Conservation (phyloP, 2,329 filamentous ascomycete genomes). For the Phyllosticta paracitricarpa region DNA sequence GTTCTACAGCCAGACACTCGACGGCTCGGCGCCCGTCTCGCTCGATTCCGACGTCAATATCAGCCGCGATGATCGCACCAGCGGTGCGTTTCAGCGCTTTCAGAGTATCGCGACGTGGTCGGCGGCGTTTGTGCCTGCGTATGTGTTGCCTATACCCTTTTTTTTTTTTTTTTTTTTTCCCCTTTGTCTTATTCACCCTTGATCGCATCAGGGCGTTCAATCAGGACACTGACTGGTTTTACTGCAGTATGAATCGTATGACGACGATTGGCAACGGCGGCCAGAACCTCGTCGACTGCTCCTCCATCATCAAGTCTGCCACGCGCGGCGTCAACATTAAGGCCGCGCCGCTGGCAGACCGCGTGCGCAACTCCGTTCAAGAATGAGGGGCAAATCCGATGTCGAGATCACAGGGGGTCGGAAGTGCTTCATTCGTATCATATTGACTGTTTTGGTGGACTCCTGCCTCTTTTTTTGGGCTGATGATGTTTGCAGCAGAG, state of each 20-base stretch:
- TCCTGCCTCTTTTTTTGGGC: too few relatives aligned
- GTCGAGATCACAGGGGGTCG: neutral
- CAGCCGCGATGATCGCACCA: slow-evolving; percentile 19
- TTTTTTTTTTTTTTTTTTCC: neutral
- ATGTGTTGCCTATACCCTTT: neutral
- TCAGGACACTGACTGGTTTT: neutral
- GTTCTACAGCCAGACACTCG: slow-evolving; percentile 36
- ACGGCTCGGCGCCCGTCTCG: slow-evolving; percentile 15
- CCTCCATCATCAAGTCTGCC: slow-evolving; percentile 21
- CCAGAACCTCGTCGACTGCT: slow-evolving; percentile 22
- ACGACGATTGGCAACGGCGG: slow-evolving; percentile 23
- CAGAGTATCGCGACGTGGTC: slow-evolving; percentile 20
- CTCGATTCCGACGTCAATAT: slow-evolving; percentile 18
- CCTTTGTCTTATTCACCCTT: neutral
- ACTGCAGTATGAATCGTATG: slow-evolving; percentile 23
- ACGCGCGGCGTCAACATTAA: slow-evolving; percentile 24
- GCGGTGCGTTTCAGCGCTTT: slow-evolving; percentile 15
- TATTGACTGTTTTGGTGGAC: neutral
- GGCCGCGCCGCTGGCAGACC: slow-evolving; percentile 19
- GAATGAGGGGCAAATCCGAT: neutral
- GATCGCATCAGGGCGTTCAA: neutral
- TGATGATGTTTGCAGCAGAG: too few relatives aligned
- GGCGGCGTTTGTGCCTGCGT: slow-evolving; percentile 21
- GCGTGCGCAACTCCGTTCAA: slow-evolving; percentile 10
- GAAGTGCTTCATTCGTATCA: neutral